Conservation (phyloP, 495 filamentous ascomycete genomes). For the Penicillium chermesinum region DNA sequence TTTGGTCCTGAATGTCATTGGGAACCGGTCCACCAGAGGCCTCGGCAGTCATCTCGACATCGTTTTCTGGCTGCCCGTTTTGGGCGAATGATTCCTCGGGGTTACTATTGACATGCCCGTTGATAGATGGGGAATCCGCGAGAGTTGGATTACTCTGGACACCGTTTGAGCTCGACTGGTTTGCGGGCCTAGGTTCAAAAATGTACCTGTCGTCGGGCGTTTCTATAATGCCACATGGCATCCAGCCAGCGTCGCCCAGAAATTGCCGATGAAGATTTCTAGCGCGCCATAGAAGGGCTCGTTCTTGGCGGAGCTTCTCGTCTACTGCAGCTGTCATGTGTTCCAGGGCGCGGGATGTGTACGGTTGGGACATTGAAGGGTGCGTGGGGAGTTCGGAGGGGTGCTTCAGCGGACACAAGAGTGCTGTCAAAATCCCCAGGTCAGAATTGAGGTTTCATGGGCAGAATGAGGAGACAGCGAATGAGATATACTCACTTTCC, state of each 20-base stretch:
- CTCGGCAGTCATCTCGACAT: slow-evolving; percentile 43
- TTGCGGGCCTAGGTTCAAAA: slow-evolving; percentile 30
- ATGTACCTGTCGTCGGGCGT: slow-evolving; percentile 34
- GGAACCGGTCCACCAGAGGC: slow-evolving; percentile 3
- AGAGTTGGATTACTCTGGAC: slow-evolving; percentile 16
- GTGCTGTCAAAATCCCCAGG: slow-evolving; percentile 47
- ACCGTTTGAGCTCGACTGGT: slow-evolving; percentile 13
- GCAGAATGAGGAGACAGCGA: background rate
- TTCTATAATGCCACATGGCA: slow-evolving; percentile 57
- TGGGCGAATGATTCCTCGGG: slow-evolving; percentile 8
- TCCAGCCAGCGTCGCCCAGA: slow-evolving; percentile 75
- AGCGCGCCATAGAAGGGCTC: slow-evolving; percentile 65
- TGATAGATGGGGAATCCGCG: slow-evolving; percentile 3
- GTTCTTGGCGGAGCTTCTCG: slow-evolving; percentile 72
- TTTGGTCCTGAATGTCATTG: slow-evolving; percentile 7
- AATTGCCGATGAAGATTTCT: slow-evolving; percentile 74
- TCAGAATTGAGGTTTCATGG: slow-evolving; percentile 3
- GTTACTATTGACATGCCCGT: slow-evolving; percentile 3
- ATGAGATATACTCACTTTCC: slow-evolving; percentile 60
- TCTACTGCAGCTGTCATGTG: slow-evolving; percentile 66
- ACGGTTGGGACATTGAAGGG: slow-evolving; percentile 76
- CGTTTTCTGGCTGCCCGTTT: slow-evolving; percentile 18
- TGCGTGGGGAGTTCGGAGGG: slow-evolving; percentile 81
- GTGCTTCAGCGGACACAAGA: slow-evolving; percentile 81
- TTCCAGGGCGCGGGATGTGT: slow-evolving; percentile 73